Evolutionary conservation across 768 basidiomycete genomes (phyloP), one percentile per base, ranked within the genome.

Genomic region (Chalciporus pseudorubinellus): DNA sequence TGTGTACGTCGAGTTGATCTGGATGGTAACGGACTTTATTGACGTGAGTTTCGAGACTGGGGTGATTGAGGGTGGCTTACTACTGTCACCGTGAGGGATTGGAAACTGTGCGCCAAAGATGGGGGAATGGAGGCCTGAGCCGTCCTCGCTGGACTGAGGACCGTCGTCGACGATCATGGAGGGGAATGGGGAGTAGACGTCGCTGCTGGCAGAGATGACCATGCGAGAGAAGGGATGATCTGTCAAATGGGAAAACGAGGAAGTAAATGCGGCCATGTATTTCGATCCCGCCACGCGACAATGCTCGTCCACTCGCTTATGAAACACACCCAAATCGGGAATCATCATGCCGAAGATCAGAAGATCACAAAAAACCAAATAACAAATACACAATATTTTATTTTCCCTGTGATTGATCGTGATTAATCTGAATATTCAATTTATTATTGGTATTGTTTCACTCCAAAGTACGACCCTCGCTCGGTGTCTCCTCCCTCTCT

Each of bases 91-190:
- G 72, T 75, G 73, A 50, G 71, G 67, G 56, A 74, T 67, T 67
- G 75, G 72, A 59, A 72, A 77, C 22, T 73, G 72, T 44, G 77
- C 66, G 50, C 73, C 74, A 70, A 85, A 84, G 46, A 82, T 77
- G 58, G 88, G 87, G 3, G 87, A 88, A 60, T 87, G 85, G 20
- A 89, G 70, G 53, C 84, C 86, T 46, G 87, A 88, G 63, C 84
- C 81, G 62, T 87, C 87, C 64, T 88, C 86, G 67, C 83, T 85
- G 20, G 84, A 86, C 70, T 82, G 84, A 39, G 78, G 77, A 34
- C 83, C 79, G 61, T 87, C 85, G 64, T 87, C 87, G 52, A 75
- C 69, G 53, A 76, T 71, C 67, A 79, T 75, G 50, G 74, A 71
- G 44, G 77, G 78, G 68, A 82, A 83, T 16, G 82, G 77, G 12